Conservation (phyloP, 2,329 filamentous ascomycete genomes). For the Setomelanomma holmii region DNA sequence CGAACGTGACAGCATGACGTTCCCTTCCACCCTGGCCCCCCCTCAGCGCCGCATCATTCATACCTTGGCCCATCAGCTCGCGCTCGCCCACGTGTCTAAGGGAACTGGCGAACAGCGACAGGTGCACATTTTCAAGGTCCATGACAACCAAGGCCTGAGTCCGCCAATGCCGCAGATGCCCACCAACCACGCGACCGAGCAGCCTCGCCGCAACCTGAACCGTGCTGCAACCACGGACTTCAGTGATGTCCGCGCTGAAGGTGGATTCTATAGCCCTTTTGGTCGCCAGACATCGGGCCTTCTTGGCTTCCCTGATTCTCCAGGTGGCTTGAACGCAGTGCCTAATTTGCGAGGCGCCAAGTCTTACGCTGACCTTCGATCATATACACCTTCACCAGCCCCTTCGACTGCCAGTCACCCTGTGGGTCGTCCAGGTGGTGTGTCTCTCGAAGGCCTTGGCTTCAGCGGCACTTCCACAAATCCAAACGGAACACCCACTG, state of each 20-base stretch:
- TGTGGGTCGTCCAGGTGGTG: conserved; percentile 67
- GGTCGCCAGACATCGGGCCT: conserved; percentile 81
- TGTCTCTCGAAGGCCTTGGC: conserved; percentile 49
- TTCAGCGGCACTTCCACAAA: conserved; percentile 68
- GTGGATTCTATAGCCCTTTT: conserved; percentile 76
- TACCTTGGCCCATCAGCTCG: conserved; percentile 94
- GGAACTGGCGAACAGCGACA: conserved; percentile 87
- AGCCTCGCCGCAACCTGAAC: conserved; percentile 83
- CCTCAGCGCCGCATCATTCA: conserved; percentile 89
- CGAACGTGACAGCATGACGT: conserved; percentile 79
- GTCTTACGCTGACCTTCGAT: conserved; percentile 93
- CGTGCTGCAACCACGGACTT: conserved; percentile 98
- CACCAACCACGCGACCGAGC: conserved; percentile 72
- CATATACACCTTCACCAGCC: conserved; percentile 92
- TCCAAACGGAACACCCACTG: conserved; percentile 69
- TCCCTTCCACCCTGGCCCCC: conserved; percentile 80
- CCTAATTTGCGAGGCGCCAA: conserved; percentile 91
- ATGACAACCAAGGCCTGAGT: conserved; percentile 65
- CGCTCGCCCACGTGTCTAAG: conserved; percentile 86
- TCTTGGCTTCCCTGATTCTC: conserved; percentile 82
- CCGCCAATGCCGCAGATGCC: conserved; percentile 69
- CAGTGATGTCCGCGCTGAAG: conserved; percentile 78
- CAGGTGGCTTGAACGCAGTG: conserved; percentile 68
- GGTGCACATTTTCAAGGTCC: conserved; percentile 83
- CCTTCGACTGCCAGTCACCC: conserved; percentile 89